Conservation (phyloP, 1,139 yeast genomes). For the Saccharomyces hybrid region DNA sequence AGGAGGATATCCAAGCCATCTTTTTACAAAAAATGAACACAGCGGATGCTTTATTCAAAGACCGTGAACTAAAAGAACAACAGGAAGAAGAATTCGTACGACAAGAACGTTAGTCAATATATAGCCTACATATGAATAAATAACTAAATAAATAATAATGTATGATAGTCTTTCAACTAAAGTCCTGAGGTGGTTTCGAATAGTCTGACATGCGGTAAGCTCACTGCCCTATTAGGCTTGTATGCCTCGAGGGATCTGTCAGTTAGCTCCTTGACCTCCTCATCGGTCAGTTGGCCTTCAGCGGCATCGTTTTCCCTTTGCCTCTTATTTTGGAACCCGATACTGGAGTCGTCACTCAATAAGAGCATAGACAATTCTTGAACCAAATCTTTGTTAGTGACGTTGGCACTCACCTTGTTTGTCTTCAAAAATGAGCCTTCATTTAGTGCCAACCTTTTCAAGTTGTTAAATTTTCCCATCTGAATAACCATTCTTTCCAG, state of each 20-base stretch:
- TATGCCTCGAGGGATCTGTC: constrained; percentile 49
- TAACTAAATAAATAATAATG: background rate
- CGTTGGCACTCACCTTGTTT: constrained; percentile 10
- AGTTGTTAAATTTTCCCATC: constrained; percentile 65
- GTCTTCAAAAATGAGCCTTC: constrained; percentile 26
- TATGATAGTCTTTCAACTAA: constrained; percentile 1
- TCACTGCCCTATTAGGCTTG: constrained; percentile 17
- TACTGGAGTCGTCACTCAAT: constrained; percentile 27
- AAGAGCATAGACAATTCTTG: constrained; percentile 26
- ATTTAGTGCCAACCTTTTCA: constrained; percentile 35
- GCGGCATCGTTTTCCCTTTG: constrained; percentile 8
- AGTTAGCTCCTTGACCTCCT: constrained; percentile 46
- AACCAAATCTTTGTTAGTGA: constrained; percentile 25
- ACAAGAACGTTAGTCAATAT: background rate
- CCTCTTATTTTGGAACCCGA: constrained; percentile 20
- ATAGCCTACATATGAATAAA: background rate
- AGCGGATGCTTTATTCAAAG: background rate
- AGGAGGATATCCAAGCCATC: background rate
- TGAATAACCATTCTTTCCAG: constrained; percentile 79
- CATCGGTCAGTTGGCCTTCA: constrained; percentile 29
- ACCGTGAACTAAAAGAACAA: background rate
- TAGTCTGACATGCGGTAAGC: constrained; percentile 25
- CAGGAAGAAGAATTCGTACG: background rate
- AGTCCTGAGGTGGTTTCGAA: constrained; percentile 28
- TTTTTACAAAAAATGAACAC: background rate